These are phyloP conservation scores for Pelomyxa schiedti DNA, from an alignment of 78 protist species.

Conservation along the genomic window DNA sequence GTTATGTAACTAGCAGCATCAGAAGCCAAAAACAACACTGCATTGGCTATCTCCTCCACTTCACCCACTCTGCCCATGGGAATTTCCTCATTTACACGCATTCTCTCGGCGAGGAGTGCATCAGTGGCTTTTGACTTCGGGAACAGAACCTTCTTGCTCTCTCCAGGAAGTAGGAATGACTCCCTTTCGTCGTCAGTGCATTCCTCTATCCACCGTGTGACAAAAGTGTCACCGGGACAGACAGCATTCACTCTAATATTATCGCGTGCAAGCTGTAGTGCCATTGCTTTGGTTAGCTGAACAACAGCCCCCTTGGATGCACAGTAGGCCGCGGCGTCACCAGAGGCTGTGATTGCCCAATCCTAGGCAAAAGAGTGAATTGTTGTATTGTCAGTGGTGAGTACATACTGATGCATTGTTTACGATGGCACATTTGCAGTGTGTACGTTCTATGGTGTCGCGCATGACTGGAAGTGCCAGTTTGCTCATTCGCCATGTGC, in stretches of 20 bases:
- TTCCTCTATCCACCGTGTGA: background rate
- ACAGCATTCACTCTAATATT: background rate
- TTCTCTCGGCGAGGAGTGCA: background rate
- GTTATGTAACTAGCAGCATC: background rate
- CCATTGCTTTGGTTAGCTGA: background rate
- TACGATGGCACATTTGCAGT: background rate
- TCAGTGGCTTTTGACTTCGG: no score
- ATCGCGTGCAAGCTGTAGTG: background rate
- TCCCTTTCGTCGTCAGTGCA: background rate
- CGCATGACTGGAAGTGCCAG: background rate
- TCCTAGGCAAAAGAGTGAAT: background rate
- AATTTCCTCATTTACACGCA: background rate
- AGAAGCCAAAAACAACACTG: background rate
- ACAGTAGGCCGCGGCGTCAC: background rate
- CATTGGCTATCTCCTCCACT: background rate
- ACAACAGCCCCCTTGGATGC: background rate
- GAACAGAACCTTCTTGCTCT: no score
- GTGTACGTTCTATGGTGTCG: no score
- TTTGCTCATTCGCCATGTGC: background rate
- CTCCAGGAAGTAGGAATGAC: no score
- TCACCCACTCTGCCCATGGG: background rate
- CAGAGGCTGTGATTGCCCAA: background rate
- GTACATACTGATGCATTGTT: no score
- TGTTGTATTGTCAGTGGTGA: no score
- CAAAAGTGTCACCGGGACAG: background rate